phyloP scores from a whole-genome alignment of 139 green algal genomes.

The Chlorella sp. region DNA sequence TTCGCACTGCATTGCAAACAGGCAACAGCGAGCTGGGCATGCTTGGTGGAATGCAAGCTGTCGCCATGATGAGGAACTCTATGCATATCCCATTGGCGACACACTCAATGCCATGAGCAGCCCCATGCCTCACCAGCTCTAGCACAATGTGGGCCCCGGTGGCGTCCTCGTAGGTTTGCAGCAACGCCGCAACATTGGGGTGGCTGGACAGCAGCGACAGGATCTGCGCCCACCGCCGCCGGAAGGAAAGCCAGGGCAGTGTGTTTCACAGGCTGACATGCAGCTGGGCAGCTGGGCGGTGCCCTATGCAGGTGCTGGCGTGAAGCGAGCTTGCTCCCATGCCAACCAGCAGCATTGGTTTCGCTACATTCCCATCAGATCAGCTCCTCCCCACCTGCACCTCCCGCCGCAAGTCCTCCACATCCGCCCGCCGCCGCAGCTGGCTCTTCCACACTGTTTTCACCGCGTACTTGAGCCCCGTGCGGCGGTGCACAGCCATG shows the following conservation, averaged over 20 bases:
- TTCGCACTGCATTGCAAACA: slow-evolving; percentile 50
- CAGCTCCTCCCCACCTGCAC: slow-evolving; percentile 4
- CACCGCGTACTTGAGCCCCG: slow-evolving; percentile 29
- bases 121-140: slow-evolving; percentile 42
- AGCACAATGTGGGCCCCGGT: slow-evolving; percentile 51
- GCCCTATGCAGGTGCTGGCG: too few species aligned
- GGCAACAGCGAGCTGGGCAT: too few species aligned
- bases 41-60: neutral
- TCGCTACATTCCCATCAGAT: too few species aligned
- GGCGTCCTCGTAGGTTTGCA: slow-evolving; percentile 57
- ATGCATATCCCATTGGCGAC: too few species aligned
- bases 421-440: slow-evolving; percentile 75
- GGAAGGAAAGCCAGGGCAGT: too few species aligned
- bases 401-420: slow-evolving; percentile 89
- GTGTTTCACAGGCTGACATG: too few species aligned
- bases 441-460: slow-evolving; percentile 57
- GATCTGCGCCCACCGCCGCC: neutral
- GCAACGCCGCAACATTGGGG: slow-evolving; percentile 56
- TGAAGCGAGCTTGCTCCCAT: too few species aligned
- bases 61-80: too few species aligned
- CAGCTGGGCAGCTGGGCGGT: too few species aligned
- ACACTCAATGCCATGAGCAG: neutral
- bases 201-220: slow-evolving; percentile 38
- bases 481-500: slow-evolving; percentile 28
- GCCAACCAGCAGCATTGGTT: too few species aligned